Conservation (phyloP, 1,139 yeast genomes). For the Suzukiozyma palmioleophila region DNA sequence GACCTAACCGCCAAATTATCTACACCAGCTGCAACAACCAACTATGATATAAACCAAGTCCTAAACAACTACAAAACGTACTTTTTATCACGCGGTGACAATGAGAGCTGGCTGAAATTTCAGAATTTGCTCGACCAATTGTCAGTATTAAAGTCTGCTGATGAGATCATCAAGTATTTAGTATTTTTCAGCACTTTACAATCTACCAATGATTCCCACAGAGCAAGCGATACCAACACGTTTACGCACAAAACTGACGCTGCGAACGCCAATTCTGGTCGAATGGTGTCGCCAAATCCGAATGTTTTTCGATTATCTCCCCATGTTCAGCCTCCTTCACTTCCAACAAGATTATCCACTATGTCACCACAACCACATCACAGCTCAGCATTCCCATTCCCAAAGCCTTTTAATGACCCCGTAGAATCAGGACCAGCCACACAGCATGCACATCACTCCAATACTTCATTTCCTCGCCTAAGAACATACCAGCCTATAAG, state of each 20-base stretch:
- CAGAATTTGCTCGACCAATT: constrained; percentile 29
- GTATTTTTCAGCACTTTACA: constrained; percentile 26
- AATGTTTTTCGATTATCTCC: not conserved
- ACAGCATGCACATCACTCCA: not conserved
- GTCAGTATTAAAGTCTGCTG: constrained; percentile 21
- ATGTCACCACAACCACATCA: constrained; percentile 1
- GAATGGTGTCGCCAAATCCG: not conserved
- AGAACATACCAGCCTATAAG: not conserved
- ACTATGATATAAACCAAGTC: constrained; percentile 14
- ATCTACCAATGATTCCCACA: not conserved
- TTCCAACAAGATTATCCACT: constrained; percentile 3
- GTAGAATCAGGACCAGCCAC: too few relatives aligned
- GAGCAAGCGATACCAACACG: not conserved
- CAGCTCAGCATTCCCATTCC: not conserved
- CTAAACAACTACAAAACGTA: constrained; percentile 21
- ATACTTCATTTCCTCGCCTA: not conserved
- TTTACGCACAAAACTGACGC: too few relatives aligned
- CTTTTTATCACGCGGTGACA: constrained; percentile 23
- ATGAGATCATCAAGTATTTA: constrained; percentile 36
- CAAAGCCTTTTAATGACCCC: not conserved
- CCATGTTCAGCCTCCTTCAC: not conserved
- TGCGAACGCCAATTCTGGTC: too few relatives aligned
- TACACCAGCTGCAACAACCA: constrained; percentile 2
- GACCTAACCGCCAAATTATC: constrained; percentile 21
- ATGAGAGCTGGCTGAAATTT: constrained; percentile 30